Base-by-base conservation (phyloP, 1,284 basidiomycete species). In the Heterobasidion annosum region DNA sequence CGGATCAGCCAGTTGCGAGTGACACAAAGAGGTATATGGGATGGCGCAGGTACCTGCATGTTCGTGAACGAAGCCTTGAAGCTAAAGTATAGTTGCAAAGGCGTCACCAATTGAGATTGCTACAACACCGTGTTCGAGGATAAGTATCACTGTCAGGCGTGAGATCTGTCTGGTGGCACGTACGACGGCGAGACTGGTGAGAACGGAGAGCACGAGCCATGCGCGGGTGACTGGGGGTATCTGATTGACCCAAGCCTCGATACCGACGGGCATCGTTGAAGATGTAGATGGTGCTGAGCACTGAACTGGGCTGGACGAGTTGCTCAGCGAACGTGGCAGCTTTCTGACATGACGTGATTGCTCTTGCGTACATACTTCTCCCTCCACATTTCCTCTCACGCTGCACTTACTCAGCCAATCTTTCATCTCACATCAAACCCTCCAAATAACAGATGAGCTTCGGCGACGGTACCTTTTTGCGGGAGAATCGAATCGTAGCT, bases 21-120 rank as follows among this genome's bases (percentile, higher is more conserved):
- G 18, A 4, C 8, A 34, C 9, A 8, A 34, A 45, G 8, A 3
- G 37, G 0, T 40, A 5, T 40, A 4, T 8, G 8, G 37, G 13
- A 6, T 53, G 34, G 45, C 1, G 59, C 71, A 51, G 45, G 43
- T 56, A 90, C 91, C 79, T 96, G 92, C 40, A 74, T 77, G 60
- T 95, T 91, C 15, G 78, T 75, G 59, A 96, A 89, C 2, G 88
- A 85, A 25, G 85, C 81, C 66, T 88, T 88, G 67, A 85, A 91
- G 62, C 91, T 95, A 71, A 93, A 96, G 71, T 94, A 97, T 33
- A 97, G 79, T 68, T 96, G 93, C 18, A 95, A 73, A 0, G 92
- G 91, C 0, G 91, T 92, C 1, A 97, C 80, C 40, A 93, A 73
- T 63, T 94, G 87, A 63, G 89, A 93, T 91, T 96, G 93, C 93